Base-by-base conservation (phyloP, 352 stramenopile species). In the Globisporangium paroecandrum region DNA sequence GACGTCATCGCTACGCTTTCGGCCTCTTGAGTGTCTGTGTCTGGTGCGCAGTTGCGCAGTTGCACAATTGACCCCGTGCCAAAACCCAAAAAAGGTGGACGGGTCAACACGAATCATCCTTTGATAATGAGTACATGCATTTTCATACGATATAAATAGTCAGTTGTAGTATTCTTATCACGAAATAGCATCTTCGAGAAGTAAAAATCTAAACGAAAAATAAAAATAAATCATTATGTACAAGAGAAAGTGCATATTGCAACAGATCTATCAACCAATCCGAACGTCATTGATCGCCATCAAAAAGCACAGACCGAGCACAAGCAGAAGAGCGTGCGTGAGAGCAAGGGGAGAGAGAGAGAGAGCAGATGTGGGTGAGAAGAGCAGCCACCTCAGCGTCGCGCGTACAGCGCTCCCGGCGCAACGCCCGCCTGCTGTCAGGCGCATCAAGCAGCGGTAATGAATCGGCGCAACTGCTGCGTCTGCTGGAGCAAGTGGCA, bases 401-500 rank as follows among this genome's bases (percentile, higher is more conserved):
- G 8, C 58, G 32, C 49, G 56, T 53, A 13, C 12, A 24, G 36
- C 32, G 32, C 32, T 7, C 20, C 1, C 36, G 8, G 56, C 20
- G 20, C n/a, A 20, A n/a, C n/a, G 9, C n/a, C 0, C 56, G 56
- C 29, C 20, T 61, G 56, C 29, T 61, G 20, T 61, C 56, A 10
- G 29, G 20, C 8, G 24, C 32, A 7, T n/a, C 32, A 5, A 64
- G 29, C 22, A 58, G 46, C 18, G 18, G 25, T 22, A 60, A 32
- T 24, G 38, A 6, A 32, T 12, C 56, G 1, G 2, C 29, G 56
- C 56, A 61, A 72, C 43, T 71, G 51, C 65, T 72, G 34, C 65
- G 41, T n/a, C 64, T 91, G 29, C 69, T 91, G 13, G 75, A 91
- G 69, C 75, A 76, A 36, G 83, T 91, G 25, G 81, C 83, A 1